Percentiles rank a stretch among this genome's conserved stretches.
phyloP scores from a whole-genome alignment of 306 rosid species.

The Lathyrus sativus region DNA sequence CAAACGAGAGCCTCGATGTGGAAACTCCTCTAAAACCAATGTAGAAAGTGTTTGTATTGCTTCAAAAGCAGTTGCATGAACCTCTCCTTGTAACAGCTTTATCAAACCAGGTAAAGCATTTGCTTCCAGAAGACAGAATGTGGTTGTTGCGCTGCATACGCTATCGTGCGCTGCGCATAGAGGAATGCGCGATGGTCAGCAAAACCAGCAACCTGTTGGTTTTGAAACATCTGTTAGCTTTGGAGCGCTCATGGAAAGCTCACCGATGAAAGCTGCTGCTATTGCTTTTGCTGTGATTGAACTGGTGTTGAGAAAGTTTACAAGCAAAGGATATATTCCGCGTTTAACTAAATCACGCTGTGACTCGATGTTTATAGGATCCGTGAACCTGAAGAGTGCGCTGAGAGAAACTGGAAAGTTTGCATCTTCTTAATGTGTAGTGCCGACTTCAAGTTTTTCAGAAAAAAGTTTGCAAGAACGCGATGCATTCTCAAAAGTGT shows the following conservation, averaged over 20 bases:
- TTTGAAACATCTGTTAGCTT: constrained; percentile 49
- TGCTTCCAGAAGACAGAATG: constrained; percentile 74
- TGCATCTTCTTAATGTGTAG: no score
- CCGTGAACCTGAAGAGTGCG: constrained; percentile 84
- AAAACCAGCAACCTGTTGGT: constrained; percentile 59
- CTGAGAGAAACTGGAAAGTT: constrained; percentile 37
- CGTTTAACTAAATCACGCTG: constrained; percentile 64
- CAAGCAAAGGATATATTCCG: constrained; percentile 75
- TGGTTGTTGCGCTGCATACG: constrained; percentile 51
- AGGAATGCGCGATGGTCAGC: constrained; percentile 46
- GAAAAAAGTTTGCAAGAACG: no score
- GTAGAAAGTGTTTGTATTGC: constrained; percentile 82
- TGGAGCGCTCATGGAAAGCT: constrained; percentile 72
- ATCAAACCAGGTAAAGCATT: constrained; percentile 72
- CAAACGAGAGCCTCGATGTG: constrained; percentile 68
- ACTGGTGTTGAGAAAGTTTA: constrained; percentile 52
- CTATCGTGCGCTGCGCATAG: constrained; percentile 65
- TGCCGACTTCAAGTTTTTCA: no score
- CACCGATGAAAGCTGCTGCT: constrained; percentile 84
- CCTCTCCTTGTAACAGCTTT: constrained; percentile 58
- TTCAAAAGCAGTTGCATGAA: constrained; percentile 70
- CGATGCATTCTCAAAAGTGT: no score
- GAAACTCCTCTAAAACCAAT: constrained; percentile 58
- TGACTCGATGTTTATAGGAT: constrained; percentile 38
- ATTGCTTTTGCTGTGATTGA: constrained; percentile 79